phyloP scores from a whole-genome alignment of 2,329 filamentous ascomycete species.

The Apiospora rasikravindrae region DNA sequence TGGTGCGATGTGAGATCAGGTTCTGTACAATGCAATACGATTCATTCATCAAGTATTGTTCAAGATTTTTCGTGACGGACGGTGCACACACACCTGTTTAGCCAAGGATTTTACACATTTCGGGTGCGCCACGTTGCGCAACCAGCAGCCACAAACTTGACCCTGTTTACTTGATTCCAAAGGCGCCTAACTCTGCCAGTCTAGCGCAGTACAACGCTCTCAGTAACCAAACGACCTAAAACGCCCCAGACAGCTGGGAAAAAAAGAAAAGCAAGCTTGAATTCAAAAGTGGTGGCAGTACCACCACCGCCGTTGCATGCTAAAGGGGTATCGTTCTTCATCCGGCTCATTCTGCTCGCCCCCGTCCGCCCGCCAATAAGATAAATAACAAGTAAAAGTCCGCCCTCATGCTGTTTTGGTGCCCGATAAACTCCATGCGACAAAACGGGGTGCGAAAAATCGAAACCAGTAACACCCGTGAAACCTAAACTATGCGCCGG shows the following conservation, averaged over 20 bases:
- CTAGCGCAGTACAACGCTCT: not conserved
- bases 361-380: no score
- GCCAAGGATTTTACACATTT: not conserved
- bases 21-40: not conserved
- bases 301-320: not conserved
- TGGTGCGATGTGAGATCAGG: not conserved
- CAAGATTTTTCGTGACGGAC: no score
- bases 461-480: not conserved
- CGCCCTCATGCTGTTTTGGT: not conserved
- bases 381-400: no score
- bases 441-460: not conserved
- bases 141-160: not conserved
- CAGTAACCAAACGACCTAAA: no score
- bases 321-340: not conserved
- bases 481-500: not conserved
- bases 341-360: not conserved
- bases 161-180: no score
- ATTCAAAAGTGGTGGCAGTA: not conserved
- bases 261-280: not conserved
- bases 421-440: conserved; percentile 9
- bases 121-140: not conserved
- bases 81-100: not conserved
- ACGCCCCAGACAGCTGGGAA: not conserved
- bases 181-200: not conserved
- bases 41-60: no score